phyloP scores from a whole-genome alignment of 1,139 yeast species.

The Candida mesenterica region DNA sequence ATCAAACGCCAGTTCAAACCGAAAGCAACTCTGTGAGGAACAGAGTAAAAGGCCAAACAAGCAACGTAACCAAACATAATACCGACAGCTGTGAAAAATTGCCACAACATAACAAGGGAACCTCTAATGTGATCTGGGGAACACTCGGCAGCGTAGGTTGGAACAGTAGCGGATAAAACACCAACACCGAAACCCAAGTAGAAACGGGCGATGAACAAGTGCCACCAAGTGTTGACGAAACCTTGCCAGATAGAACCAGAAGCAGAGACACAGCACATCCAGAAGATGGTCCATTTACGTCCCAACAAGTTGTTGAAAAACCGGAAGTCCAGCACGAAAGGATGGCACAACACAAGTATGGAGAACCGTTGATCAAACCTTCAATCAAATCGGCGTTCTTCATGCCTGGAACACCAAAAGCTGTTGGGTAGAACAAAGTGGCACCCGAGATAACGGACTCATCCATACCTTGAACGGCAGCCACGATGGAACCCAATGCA shows the following conservation, averaged over 20 bases:
- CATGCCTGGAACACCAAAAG: constrained; percentile 37
- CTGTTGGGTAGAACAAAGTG: constrained; percentile 60
- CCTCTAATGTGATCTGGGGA: constrained; percentile 78
- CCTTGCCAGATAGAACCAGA: constrained; percentile 77
- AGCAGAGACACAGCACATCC: constrained; percentile 64
- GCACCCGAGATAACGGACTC: constrained; percentile 88
- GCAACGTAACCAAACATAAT: constrained; percentile 79
- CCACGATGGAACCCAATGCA: constrained; percentile 79
- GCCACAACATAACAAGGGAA: constrained; percentile 85
- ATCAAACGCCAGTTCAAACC: constrained; percentile 78
- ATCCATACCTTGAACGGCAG: constrained; percentile 92
- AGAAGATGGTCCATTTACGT: constrained; percentile 71
- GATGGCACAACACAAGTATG: constrained; percentile 71
- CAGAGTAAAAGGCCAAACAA: constrained; percentile 53
- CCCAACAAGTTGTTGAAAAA: constrained; percentile 60
- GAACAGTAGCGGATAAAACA: constrained; percentile 80
- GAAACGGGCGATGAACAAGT: constrained; percentile 70
- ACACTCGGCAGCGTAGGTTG: constrained; percentile 80
- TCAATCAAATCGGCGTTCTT: constrained; percentile 62
- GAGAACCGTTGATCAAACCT: constrained; percentile 80
- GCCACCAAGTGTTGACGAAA: constrained; percentile 70
- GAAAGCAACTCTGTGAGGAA: constrained; percentile 19
- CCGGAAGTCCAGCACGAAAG: constrained; percentile 77
- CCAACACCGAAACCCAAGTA: constrained; percentile 79
- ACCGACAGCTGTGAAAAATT: constrained; percentile 84